Percentiles rank a stretch among this genome's conserved stretches.
phyloP scores from a whole-genome alignment of 1,284 basidiomycete genomes.

The Abortiporus biennis region DNA sequence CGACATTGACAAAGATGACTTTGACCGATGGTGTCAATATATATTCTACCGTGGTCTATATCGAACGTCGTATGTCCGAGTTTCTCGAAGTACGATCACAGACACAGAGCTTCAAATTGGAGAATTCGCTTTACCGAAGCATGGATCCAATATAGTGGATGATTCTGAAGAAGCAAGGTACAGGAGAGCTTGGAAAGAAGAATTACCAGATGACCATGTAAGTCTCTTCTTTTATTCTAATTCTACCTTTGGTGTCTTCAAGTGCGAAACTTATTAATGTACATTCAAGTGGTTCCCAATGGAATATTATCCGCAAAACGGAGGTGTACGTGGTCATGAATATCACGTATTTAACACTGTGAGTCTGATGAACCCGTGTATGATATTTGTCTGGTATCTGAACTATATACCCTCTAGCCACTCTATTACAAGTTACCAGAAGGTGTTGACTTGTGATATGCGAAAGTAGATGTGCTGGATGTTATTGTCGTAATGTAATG shows the following conservation, averaged over 20 bases:
- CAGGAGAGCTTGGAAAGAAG: conserved; percentile 59
- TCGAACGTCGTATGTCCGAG: conserved; percentile 69
- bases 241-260: background rate
- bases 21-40: conserved; percentile 84
- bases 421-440: conserved; percentile 63
- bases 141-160: conserved; percentile 47
- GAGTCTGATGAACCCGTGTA: conserved; percentile 17
- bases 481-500: background rate
- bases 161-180: conserved; percentile 62
- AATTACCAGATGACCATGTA: conserved; percentile 58
- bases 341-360: conserved; percentile 76
- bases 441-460: conserved; percentile 37
- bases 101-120: conserved; percentile 78
- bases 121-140: conserved; percentile 70
- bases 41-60: conserved; percentile 81
- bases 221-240: conserved; percentile 17
- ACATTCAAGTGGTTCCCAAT: conserved; percentile 64
- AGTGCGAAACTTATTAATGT: background rate
- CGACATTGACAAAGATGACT: conserved; percentile 71
- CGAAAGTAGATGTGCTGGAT: background rate
- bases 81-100: conserved; percentile 68
- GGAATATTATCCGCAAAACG: conserved; percentile 55
- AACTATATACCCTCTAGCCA: conserved; percentile 35
- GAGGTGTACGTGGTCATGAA: conserved; percentile 62
- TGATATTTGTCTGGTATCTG: conserved; percentile 3